Evolutionary conservation across 805 yeast species (phyloP).

Genomic region (Blastobotrys americana): DNA sequence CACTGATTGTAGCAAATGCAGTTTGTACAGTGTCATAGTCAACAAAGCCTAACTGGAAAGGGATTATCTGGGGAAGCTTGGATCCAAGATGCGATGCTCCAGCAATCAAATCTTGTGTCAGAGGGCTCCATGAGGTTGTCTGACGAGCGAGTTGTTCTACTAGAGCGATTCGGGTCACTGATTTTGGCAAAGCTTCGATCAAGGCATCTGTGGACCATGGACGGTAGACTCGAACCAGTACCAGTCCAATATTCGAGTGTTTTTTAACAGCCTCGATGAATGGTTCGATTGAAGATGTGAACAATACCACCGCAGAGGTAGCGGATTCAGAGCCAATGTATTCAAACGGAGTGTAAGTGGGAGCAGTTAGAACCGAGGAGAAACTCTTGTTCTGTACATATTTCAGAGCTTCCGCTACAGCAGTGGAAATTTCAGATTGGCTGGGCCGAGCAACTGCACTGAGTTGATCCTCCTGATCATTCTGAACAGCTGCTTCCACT

Average conservation of each 20-base stretch:
- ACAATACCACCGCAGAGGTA: slow-evolving; percentile 47
- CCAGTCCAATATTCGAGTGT: slow-evolving; percentile 38
- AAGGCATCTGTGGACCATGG: slow-evolving; percentile 60
- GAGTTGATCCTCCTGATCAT: not conserved
- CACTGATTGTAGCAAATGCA: slow-evolving; percentile 41
- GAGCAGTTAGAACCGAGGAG: slow-evolving; percentile 29
- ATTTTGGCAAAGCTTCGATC: slow-evolving; percentile 43
- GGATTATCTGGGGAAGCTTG: slow-evolving; percentile 39
- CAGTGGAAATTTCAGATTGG: not conserved
- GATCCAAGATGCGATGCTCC: slow-evolving; percentile 40
- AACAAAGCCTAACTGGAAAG: slow-evolving; percentile 45
- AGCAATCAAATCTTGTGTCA: slow-evolving; percentile 66
- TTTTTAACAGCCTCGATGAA: slow-evolving; percentile 33
- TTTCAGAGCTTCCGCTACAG: slow-evolving; percentile 1
- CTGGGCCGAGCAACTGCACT: not conserved
- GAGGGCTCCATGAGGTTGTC: slow-evolving; percentile 52
- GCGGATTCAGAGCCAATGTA: slow-evolving; percentile 38
- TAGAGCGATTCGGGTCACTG: slow-evolving; percentile 50
- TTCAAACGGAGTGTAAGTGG: slow-evolving; percentile 33
- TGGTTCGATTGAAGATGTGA: slow-evolving; percentile 50
- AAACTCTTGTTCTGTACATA: slow-evolving; percentile 26
- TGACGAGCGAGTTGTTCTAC: slow-evolving; percentile 54
- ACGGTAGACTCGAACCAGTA: slow-evolving; percentile 58
- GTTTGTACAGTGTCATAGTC: slow-evolving; percentile 35
- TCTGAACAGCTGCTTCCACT: not conserved